Conservation (phyloP, 139 green algal species). For the Coelastrella sp. region DNA sequence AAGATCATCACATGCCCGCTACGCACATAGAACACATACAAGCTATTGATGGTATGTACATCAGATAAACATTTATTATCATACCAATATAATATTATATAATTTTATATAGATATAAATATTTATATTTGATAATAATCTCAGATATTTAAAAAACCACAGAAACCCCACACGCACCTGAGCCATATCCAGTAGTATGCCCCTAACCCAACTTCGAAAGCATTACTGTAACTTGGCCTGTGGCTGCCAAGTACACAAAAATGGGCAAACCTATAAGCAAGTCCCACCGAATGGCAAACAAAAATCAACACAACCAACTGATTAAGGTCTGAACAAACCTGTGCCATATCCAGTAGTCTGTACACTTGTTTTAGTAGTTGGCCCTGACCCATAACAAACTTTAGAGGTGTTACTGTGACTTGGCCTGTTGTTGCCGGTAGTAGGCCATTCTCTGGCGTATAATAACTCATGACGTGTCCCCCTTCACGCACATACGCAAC, state of each 20-base stretch:
- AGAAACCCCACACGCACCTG: no score
- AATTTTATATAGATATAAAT: no score
- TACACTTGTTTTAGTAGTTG: conserved; percentile 33
- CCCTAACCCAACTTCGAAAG: conserved; percentile 25
- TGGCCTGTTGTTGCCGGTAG: neutral
- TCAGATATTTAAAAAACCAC: no score
- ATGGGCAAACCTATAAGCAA: no score
- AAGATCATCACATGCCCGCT: neutral
- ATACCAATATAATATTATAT: neutral
- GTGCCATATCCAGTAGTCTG: neutral
- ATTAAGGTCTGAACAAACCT: neutral
- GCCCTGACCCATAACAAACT: conserved; percentile 33
- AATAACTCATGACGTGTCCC: neutral
- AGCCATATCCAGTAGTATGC: neutral
- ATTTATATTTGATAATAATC: no score
- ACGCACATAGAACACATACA: neutral
- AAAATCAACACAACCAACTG: neutral
- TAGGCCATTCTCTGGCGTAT: neutral
- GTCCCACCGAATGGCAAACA: neutral
- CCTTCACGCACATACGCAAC: conserved; percentile 8
- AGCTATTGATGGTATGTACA: neutral
- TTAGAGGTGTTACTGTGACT: conserved; percentile 25
- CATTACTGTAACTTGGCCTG: conserved; percentile 4
- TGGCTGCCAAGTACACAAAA: neutral
- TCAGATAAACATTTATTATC: no score